Evolutionary conservation across 139 green algal species (phyloP), one percentile per base, ranked within the genome.

Genomic region (Monoraphidium neglectum): DNA sequence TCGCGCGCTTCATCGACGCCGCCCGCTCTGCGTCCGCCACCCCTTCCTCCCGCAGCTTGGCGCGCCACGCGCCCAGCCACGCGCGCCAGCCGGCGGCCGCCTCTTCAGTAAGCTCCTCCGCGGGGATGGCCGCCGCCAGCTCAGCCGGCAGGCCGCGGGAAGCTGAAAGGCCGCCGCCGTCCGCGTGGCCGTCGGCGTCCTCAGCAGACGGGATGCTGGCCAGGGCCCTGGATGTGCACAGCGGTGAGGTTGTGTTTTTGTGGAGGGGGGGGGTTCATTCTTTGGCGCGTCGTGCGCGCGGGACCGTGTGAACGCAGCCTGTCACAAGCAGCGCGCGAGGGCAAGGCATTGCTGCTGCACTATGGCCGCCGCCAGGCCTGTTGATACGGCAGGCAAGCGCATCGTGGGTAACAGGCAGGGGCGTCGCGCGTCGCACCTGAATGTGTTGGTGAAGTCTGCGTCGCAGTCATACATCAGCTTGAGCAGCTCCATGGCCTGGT

Each of bases 391-490:
- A n/a, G n/a, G n/a, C n/a, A n/a, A n/a, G n/a, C n/a, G n/a, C n/a
- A n/a, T n/a, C n/a, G n/a, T n/a, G n/a, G n/a, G n/a, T n/a, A n/a
- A n/a, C n/a, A n/a, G n/a, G n/a, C n/a, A n/a, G n/a, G n/a, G n/a
- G n/a, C n/a, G n/a, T n/a, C n/a, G n/a, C n/a, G n/a, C n/a, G n/a
- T n/a, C n/a, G n/a, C n/a, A n/a, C n/a, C n/a, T 77, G 83, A 90
- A 94, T 26, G 79, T 92, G 87, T 96, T 96, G 62, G 90, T 96
- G 78, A 90, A 95, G 78, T 96, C 92, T 4, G 88, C 87, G 56
- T 82, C 74, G 63, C 80, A 77, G 23, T 82, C 72, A 21, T 86
- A 89, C 91, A 95, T 93, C 3, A 86, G 66, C 47, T 88, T 81
- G 60, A 94, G 68, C 56, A 94, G 79, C 60, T 82, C 57, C 4